Conservation (phyloP, 208 protist species). For the Acanthamoeba quina region DNA sequence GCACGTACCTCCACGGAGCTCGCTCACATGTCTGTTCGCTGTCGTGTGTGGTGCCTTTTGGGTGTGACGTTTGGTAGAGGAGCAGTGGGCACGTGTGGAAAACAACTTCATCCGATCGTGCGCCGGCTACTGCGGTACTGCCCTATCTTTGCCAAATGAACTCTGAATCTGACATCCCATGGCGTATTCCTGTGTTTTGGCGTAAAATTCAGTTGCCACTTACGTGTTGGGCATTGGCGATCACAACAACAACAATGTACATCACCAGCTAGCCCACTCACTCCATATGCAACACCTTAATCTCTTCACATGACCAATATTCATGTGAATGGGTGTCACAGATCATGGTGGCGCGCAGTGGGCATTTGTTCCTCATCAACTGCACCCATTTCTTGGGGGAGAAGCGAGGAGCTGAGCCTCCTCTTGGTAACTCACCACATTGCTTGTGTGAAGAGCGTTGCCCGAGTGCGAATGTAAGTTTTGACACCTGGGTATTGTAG, state of each 20-base stretch:
- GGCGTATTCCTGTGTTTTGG: too few relatives aligned
- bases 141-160: too few relatives aligned
- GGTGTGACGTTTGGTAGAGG: too few relatives aligned
- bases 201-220: conserved; percentile 92
- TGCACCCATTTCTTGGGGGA: conserved; percentile 93
- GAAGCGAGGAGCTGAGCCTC: conserved; percentile 85
- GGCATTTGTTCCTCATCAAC: conserved; percentile 93
- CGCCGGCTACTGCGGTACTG: conserved; percentile 90
- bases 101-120: conserved; percentile 85
- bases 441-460: too few relatives aligned
- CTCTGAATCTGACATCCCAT: too few relatives aligned
- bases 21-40: too few relatives aligned
- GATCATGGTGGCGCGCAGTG: conserved; percentile 88
- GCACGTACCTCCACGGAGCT: too few relatives aligned
- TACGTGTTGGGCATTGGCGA: conserved; percentile 93
- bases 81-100: background rate
- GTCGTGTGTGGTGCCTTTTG: too few relatives aligned
- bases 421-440: conserved; percentile 80
- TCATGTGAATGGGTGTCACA: background rate
- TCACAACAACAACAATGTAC: conserved; percentile 89
- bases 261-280: too few relatives aligned
- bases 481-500: background rate
- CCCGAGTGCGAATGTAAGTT: too few relatives aligned
- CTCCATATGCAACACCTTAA: conserved; percentile 48
- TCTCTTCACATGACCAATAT: too few relatives aligned